These are phyloP conservation scores for Psidium guajava DNA, from an alignment of 345 rosid species.

Conservation along the genomic window DNA sequence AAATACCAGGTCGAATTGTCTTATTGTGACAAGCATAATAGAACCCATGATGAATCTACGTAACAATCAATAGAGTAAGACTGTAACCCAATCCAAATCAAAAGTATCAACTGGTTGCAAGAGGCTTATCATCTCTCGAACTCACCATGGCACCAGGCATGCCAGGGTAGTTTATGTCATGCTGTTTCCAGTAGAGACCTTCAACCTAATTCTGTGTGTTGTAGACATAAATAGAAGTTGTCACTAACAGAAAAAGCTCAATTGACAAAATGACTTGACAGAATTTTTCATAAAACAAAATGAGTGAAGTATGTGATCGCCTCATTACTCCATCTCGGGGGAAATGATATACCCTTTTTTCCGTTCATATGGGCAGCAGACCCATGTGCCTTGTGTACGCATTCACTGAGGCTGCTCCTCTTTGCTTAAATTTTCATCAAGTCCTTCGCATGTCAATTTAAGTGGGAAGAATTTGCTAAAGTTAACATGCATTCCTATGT, in stretches of 20 bases:
- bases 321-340: fast-evolving
- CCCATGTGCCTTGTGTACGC: not conserved
- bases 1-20: not conserved
- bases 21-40: not conserved
- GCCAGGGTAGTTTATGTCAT: conserved; percentile 81
- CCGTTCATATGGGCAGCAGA: not conserved
- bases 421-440: not conserved
- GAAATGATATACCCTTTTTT: not conserved
- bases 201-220: conserved; percentile 84
- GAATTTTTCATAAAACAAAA: not conserved
- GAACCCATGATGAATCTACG: not conserved
- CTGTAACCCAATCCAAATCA: not conserved
- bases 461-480: not conserved
- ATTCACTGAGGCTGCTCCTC: not conserved
- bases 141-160: conserved; percentile 61
- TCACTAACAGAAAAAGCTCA: not conserved
- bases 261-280: too few species aligned
- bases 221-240: conserved; percentile 1
- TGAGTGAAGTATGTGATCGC: too few species aligned
- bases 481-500: not conserved
- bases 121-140: not conserved
- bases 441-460: not conserved
- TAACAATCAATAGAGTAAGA: too few species aligned
- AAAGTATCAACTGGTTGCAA: too few species aligned
- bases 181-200: conserved; percentile 88